Conservation (phyloP, 371 early-diverging fungal species). For the Sporodiniella umbellata region DNA sequence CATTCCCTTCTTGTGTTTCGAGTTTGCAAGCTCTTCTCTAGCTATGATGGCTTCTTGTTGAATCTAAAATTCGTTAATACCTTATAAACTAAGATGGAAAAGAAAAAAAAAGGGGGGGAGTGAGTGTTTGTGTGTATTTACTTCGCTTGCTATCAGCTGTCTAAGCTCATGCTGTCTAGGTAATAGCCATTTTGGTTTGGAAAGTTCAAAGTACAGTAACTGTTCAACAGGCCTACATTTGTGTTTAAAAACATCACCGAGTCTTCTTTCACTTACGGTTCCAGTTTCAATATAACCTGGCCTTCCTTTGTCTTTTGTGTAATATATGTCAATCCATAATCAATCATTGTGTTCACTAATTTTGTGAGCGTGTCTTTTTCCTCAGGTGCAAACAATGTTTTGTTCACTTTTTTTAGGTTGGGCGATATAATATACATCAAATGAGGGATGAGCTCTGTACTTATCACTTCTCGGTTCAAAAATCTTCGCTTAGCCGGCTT, state of each 20-base stretch:
- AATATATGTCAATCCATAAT: slow-evolving; percentile 69
- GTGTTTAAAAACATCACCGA: not conserved
- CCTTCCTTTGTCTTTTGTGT: slow-evolving; percentile 73
- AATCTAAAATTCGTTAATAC: slow-evolving; percentile 52
- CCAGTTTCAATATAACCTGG: slow-evolving; percentile 63
- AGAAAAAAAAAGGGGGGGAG: no score
- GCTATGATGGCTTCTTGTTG: slow-evolving; percentile 60
- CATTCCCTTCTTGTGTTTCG: not conserved
- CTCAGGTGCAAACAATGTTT: slow-evolving; percentile 69
- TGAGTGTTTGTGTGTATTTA: no score
- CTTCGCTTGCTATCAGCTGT: slow-evolving; percentile 79
- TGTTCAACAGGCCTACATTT: slow-evolving; percentile 58
- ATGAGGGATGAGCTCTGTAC: slow-evolving; percentile 61
- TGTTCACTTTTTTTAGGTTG: slow-evolving; percentile 68
- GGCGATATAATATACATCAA: slow-evolving; percentile 79
- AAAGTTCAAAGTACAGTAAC: slow-evolving; percentile 39
- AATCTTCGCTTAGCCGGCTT: slow-evolving; percentile 45
- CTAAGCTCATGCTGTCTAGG: slow-evolving; percentile 69
- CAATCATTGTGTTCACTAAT: slow-evolving; percentile 70
- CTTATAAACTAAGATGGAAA: no score
- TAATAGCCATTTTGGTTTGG: slow-evolving; percentile 39
- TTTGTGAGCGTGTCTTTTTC: slow-evolving; percentile 61
- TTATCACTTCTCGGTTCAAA: slow-evolving; percentile 42
- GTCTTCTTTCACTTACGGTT: slow-evolving; percentile 66
- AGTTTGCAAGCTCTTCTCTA: slow-evolving; percentile 50